Percentiles rank a stretch among this genome's conserved stretches.
Evolutionary conservation across 2,329 filamentous ascomycete genomes (phyloP).

Genomic region (Esteya vermicola): DNA sequence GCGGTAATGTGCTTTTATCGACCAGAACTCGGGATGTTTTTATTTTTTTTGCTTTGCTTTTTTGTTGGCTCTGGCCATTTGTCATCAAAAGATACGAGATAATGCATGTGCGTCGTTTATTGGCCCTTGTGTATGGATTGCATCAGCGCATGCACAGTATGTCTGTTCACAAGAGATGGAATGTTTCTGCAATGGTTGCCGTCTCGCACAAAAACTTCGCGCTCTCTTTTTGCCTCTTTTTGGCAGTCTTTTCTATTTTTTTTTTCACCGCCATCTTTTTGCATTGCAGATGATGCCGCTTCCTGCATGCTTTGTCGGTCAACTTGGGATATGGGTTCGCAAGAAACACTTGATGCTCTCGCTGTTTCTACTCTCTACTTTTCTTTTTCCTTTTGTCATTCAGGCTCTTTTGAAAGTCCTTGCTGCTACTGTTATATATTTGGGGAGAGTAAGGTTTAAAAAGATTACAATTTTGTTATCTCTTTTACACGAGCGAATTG

Average conservation of each 20-base stretch:
- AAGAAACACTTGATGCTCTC: not conserved
- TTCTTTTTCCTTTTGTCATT: not conserved
- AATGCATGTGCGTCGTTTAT: constrained; percentile 10
- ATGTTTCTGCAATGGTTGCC: no score
- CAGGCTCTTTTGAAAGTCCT: no score
- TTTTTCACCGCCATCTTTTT: not conserved
- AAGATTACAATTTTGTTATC: no score
- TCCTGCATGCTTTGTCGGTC: not conserved
- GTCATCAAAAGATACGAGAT: not conserved
- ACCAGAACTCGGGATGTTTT: no score
- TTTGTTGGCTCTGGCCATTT: not conserved
- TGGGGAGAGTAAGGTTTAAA: not conserved
- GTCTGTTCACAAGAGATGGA: no score
- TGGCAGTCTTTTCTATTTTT: not conserved
- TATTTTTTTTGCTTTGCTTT: no score
- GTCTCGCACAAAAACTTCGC: not conserved
- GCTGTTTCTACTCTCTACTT: constrained; percentile 1
- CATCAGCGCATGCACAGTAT: no score
- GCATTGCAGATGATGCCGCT: not conserved
- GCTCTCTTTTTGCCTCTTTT: not conserved
- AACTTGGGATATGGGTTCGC: constrained; percentile 1
- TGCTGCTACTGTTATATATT: not conserved
- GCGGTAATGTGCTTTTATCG: constrained; percentile 25
- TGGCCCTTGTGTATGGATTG: no score
- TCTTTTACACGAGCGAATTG: no score